phyloP scores from a whole-genome alignment of 2,329 filamentous ascomycete genomes.

The Penicillium olsonii region DNA sequence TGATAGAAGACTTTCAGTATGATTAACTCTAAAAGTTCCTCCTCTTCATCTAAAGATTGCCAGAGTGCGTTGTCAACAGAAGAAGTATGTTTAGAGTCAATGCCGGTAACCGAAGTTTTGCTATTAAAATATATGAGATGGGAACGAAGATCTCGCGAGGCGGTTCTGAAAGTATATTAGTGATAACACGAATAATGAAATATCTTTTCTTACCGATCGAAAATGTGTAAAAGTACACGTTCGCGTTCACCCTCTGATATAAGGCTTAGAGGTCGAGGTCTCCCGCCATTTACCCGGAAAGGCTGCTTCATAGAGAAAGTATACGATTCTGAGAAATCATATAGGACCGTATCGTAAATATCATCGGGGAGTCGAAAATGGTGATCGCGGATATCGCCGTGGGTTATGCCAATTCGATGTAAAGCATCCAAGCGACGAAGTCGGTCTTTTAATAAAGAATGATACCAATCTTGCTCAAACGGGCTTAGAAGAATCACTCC shows the following conservation, averaged over 20 bases:
- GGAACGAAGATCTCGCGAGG: constrained; percentile 1
- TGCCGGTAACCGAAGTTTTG: background rate
- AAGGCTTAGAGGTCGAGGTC: background rate
- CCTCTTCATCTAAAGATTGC: background rate
- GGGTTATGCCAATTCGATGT: background rate
- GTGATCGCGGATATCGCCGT: background rate
- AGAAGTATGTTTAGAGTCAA: background rate
- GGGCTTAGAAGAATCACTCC: background rate
- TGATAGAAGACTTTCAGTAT: background rate
- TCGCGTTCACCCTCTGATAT: background rate
- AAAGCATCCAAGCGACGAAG: background rate
- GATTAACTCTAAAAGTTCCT: background rate
- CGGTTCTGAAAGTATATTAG: background rate
- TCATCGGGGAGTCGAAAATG: constrained; percentile 1
- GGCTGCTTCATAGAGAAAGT: background rate
- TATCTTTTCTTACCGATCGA: background rate
- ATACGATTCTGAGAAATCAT: background rate
- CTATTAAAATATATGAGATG: background rate
- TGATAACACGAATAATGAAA: too few relatives aligned
- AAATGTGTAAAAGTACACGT: background rate
- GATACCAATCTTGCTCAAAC: background rate
- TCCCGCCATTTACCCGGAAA: background rate
- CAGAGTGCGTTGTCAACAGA: background rate
- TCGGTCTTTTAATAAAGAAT: constrained; percentile 2
- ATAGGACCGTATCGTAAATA: background rate